Evolutionary conservation across 208 protist genomes (phyloP).

Genomic region (Leishmania gerbilli): DNA sequence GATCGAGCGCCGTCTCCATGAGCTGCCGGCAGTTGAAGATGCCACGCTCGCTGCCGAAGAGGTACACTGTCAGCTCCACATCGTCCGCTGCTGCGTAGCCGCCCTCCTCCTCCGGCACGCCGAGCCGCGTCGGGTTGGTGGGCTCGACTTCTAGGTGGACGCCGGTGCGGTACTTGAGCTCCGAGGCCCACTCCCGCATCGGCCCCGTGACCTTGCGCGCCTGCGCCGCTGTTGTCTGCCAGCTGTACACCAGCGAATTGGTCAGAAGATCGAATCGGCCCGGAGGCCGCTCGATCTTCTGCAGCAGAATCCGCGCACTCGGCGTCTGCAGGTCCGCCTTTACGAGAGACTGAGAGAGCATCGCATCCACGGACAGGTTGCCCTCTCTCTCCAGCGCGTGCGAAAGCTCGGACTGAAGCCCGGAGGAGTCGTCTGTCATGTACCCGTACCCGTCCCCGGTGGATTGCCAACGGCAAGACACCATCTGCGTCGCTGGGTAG

Average conservation of each 20-base stretch:
- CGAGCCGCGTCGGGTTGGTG: conserved; percentile 60
- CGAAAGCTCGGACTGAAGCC: conserved; percentile 66
- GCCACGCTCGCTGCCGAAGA: conserved; percentile 89
- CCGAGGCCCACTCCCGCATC: conserved; percentile 89
- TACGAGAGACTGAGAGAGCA: conserved; percentile 27
- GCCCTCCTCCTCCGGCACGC: conserved; percentile 27
- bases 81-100: conserved; percentile 81
- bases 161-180: conserved; percentile 91
- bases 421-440: conserved; percentile 42
- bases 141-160: conserved; percentile 89
- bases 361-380: conserved; percentile 29
- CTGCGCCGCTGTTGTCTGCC: conserved; percentile 78
- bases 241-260: conserved; percentile 87
- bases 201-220: conserved; percentile 85
- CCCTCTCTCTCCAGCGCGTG: conserved; percentile 56
- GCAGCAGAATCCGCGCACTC: conserved; percentile 45
- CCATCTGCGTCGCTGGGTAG: background rate
- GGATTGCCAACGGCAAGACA: conserved; percentile 23
- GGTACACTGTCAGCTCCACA: conserved; percentile 88
- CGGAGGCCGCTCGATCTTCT: conserved; percentile 71
- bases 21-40: conserved; percentile 88
- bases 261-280: conserved; percentile 87
- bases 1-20: conserved; percentile 77
- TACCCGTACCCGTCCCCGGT: conserved; percentile 1
- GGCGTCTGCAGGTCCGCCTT: conserved; percentile 31